Conservation (phyloP, 805 yeast species). For the Nakazawaea ernobii region DNA sequence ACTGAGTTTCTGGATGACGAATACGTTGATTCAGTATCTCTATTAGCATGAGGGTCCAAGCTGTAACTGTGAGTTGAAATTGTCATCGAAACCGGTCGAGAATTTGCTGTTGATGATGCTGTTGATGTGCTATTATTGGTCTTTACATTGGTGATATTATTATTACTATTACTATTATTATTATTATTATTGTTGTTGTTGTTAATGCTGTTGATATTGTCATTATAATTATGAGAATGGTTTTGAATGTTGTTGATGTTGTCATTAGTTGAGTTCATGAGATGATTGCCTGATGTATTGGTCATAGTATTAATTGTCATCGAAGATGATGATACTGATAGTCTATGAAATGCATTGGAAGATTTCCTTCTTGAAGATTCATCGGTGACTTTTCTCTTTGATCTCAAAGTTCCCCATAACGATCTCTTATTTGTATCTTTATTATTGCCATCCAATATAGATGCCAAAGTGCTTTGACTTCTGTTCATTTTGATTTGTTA, state of each 20-base stretch:
- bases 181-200: too few species aligned
- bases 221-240: too few species aligned
- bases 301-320: not conserved
- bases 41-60: not conserved
- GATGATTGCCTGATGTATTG: not conserved
- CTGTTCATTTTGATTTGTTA: conserved; percentile 2
- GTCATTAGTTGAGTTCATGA: not conserved
- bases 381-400: conserved; percentile 1
- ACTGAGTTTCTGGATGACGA: not conserved
- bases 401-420: conserved; percentile 9
- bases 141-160: too few species aligned
- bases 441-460: not conserved
- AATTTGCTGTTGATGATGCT: not conserved
- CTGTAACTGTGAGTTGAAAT: not conserved
- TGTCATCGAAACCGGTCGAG: not conserved
- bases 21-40: not conserved
- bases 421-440: not conserved
- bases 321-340: not conserved
- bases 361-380: not conserved
- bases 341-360: not conserved
- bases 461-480: not conserved
- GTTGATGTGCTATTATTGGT: not conserved
- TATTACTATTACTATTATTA: too few species aligned
- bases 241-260: not conserved
- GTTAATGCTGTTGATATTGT: not conserved